phyloP scores from a whole-genome alignment of 202 grass and related monocot genomes.

The Saccharum hybrid region DNA sequence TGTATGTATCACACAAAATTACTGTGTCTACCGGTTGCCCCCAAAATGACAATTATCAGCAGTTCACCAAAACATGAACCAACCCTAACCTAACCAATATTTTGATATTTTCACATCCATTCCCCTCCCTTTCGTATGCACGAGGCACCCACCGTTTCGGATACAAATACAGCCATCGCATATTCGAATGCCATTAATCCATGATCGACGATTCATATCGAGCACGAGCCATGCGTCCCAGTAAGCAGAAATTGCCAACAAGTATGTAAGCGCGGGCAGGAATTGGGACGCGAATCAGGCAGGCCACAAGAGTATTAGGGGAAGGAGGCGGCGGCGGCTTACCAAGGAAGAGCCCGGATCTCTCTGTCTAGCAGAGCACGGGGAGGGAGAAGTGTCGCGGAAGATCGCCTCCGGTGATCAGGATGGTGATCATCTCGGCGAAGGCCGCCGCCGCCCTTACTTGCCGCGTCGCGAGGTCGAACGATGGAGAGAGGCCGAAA shows the following conservation, averaged over 20 bases:
- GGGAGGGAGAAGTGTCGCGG: neutral
- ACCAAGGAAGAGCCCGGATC: slow-evolving; percentile 36
- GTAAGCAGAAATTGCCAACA: neutral
- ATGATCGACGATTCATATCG: neutral
- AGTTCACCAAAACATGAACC: neutral
- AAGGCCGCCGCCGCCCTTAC: neutral
- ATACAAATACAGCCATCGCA: neutral
- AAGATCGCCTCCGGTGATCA: neutral
- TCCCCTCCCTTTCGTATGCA: neutral
- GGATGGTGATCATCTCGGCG: slow-evolving; percentile 11
- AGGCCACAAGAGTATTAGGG: neutral
- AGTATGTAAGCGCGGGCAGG: neutral
- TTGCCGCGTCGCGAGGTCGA: neutral
- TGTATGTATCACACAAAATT: neutral
- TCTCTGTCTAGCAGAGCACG: slow-evolving; percentile 18
- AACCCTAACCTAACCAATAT: neutral
- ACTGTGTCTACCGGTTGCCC: neutral
- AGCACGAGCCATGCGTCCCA: neutral
- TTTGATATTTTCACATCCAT: neutral
- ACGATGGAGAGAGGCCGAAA: neutral
- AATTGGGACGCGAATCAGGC: slow-evolving; percentile 25
- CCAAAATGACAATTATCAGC: neutral
- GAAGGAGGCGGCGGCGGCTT: neutral
- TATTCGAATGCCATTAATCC: neutral
- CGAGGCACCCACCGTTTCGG: neutral